Conservation (phyloP, 2,329 filamentous ascomycete species). For the Fusarium sacchari region DNA sequence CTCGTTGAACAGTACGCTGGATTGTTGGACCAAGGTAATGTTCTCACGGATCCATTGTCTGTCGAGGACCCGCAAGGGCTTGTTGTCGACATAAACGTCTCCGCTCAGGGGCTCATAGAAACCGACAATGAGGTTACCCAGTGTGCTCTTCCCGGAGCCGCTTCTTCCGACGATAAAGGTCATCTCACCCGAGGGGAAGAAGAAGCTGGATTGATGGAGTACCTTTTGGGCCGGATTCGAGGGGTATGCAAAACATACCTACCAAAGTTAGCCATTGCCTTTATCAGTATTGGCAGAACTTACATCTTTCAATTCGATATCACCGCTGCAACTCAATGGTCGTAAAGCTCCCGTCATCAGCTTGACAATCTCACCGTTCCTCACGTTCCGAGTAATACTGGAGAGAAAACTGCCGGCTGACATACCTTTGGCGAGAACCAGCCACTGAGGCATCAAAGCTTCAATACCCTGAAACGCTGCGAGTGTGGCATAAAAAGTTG, state of each 20-base stretch:
- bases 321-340: conserved; percentile 65
- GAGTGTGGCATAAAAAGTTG: conserved; percentile 85
- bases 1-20: conserved; percentile 83
- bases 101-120: conserved; percentile 78
- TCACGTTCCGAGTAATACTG: conserved; percentile 51
- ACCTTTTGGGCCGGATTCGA: conserved; percentile 69
- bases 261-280: background rate
- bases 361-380: background rate
- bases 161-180: conserved; percentile 87
- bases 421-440: conserved; percentile 82
- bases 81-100: conserved; percentile 74
- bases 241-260: conserved; percentile 88
- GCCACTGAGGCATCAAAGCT: conserved; percentile 77
- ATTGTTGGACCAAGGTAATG: conserved; percentile 84
- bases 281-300: fast-evolving
- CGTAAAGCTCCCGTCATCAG: conserved; percentile 18
- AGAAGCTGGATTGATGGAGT: conserved; percentile 70
- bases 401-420: conserved; percentile 74
- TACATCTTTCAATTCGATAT: conserved; percentile 57
- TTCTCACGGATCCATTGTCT: conserved; percentile 79
- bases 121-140: conserved; percentile 81
- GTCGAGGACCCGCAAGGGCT: conserved; percentile 69
- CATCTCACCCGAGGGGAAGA: conserved; percentile 76
- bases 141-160: conserved; percentile 91
- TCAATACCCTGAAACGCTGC: conserved; percentile 81